Evolutionary conservation across 495 filamentous ascomycete species (phyloP), one percentile per base, ranked within the genome.

Genomic region (Neurospora sp.): DNA sequence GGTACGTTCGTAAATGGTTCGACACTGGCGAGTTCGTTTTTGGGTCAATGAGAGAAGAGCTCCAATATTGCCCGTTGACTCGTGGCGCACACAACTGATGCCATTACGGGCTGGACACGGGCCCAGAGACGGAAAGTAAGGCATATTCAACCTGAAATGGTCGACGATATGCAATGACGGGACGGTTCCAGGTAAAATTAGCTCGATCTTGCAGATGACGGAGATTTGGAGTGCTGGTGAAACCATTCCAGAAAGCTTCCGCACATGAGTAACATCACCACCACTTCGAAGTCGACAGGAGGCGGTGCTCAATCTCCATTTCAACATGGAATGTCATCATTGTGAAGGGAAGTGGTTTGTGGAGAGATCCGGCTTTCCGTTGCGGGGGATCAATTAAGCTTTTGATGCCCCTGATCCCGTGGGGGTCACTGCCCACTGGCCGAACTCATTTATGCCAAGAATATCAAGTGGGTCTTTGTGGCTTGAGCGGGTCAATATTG

Each of bases 321-420:
- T 59, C 11, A 16, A 59, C 10, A 27, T 14, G 42, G 18, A 46
- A 46, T 46, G 42, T n/a, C 11, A 54, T 12, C 11, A 27, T 59
- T 18, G 23, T 62, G 54, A 35, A 59, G 48, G 23, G 48, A 62
- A 62, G 12, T 31, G 54, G 54, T 62, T 31, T 4, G 1, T 18
- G 14, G 54, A 66, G 27, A 35, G 54, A 66, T 66, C 27, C 54
- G 54, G 8, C 54, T 35, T 35, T 37, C 54, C 14, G 54, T 46
- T 37, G 39, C 46, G 59, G 59, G 54, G 42, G n/a, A 69, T 41
- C 74, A 70, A 72, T 77, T 72, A 78, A 79, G 77, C 72, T 79
- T 77, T 27, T 71, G 39, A 31, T 39, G 16, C 72, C 69, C 72
- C 59, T 71, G 70, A 18, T 46, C 44, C 59, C 71, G 70, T 18